Evolutionary conservation across 1,284 basidiomycete genomes (phyloP).

Genomic region (Trichosporon asahii): DNA sequence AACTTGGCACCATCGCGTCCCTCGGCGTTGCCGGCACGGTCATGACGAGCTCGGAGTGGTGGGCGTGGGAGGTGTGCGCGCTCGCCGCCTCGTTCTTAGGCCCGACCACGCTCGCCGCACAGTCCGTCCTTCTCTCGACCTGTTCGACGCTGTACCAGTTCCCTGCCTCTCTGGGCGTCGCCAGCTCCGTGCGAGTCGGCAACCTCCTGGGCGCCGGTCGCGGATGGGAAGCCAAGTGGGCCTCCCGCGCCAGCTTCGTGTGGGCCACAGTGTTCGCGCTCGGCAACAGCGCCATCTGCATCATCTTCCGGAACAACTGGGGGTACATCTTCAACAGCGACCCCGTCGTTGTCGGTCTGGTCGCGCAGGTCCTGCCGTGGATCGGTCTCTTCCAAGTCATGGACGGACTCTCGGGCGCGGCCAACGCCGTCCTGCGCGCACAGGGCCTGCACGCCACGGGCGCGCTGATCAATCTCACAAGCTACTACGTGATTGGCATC

Average conservation of each 20-base stretch:
- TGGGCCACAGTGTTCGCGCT: constrained; percentile 61
- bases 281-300: constrained; percentile 65
- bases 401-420: constrained; percentile 67
- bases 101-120: constrained; percentile 56
- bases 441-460: constrained; percentile 61
- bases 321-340: constrained; percentile 82
- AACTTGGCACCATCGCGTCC: constrained; percentile 66
- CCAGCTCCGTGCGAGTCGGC: constrained; percentile 78
- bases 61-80: constrained; percentile 52
- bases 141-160: constrained; percentile 76
- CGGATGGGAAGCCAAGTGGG: constrained; percentile 63
- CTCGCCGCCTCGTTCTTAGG: constrained; percentile 50
- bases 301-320: constrained; percentile 70
- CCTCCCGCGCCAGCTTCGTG: constrained; percentile 62
- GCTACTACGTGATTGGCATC: constrained; percentile 55
- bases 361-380: constrained; percentile 67
- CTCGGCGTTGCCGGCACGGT: constrained; percentile 68
- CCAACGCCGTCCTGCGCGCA: constrained; percentile 71
- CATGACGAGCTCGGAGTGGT: constrained; percentile 59
- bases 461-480: constrained; percentile 54
- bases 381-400: constrained; percentile 67
- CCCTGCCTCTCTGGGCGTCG: constrained; percentile 74
- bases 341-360: constrained; percentile 60
- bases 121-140: constrained; percentile 57
- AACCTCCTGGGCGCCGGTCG: constrained; percentile 74